Base-by-base conservation (phyloP, 305 asterid species). In the Fraxinus velutina region DNA sequence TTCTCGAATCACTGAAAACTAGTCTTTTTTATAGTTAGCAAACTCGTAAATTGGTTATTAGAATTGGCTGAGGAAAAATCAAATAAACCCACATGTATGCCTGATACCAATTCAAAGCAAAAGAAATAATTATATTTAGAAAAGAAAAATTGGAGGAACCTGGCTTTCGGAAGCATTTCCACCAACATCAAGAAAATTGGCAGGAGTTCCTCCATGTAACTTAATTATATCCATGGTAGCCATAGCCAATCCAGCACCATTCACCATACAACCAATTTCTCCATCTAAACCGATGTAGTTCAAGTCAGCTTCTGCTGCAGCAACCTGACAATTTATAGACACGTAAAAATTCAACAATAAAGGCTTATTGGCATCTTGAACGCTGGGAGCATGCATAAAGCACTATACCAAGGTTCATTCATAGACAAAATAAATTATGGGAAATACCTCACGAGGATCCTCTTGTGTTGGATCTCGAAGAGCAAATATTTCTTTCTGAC, bases 231-330 rank as follows among this genome's bases (percentile, higher is more conserved):
- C 99, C 99, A 96, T 96, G 21, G 98, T 96, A 57, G 99, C 98
- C 99, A 96, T 96, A 79, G 98, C 99, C 85, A 96, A 87, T 66
- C 99, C 99, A 89, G 99, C 99, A 82, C 99, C 99, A 86, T 96
- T 96, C 75, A 96, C 99, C 99, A 96, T 96, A 87, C 99, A 96
- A 79, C 99, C 99, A 68, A 96, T 96, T 90, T 96, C 99, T 78
- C 99, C 99, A 84, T 96, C 99, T 79, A 96, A 89, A 37, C 99
- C 99, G 79, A 96, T 96, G 91, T 96, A 96, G 87, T 96, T 96
- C 86, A 96, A 87, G 80, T 96, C 98, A n/a, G 98, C 99, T 91
- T 94, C 89, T 33, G 99, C 97, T 78, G 98, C 99, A 86, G 97
- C 90, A 80, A 96, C 99, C 99, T 96, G 86, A 81, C 70, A 87